Base-by-base conservation (phyloP, 2,329 filamentous ascomycete genomes). In the Domatiomyces catenatus region DNA sequence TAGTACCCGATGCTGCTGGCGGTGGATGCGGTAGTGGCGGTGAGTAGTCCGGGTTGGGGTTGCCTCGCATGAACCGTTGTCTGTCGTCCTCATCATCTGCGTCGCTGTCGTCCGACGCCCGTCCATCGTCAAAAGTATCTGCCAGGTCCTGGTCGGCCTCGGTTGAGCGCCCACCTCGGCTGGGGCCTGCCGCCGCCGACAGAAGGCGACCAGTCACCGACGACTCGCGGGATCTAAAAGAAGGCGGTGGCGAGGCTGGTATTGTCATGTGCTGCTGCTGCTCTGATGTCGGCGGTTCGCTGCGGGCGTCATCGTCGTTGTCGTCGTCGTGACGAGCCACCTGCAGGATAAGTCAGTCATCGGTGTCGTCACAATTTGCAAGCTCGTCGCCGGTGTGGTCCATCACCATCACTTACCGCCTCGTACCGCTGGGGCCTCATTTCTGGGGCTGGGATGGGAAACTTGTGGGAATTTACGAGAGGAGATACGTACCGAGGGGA, bases 81-180 rank as follows among this genome's bases (percentile, higher is more conserved):
- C 88, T 78, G 66, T 94, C 87, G 65, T 93, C 86, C 52, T 84
- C 82, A 60, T 86, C 84, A 62, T 81, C 72, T 54, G 80, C 79
- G 50, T 75, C 81, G 54, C 80, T 79, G 50, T 75, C 81, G 56
- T 84, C 83, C 36, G 73, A 75, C 54, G 83, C 86, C 55, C 82
- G 84, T 58, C 84, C 84, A 62, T 84, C 80, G 64, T 87, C 90
- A 66, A 98, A 98, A 0, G 92, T 88, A 64, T 96, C 90, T 59
- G 86, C 86, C 12, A 98, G 76, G n/a, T 86, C 83, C 54, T 84
- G 75, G 61, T 94, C 81, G 54, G 87, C 83, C 52, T 77, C 72
- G 58, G 67, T 70, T 50, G 66, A 63, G 51, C 71, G 66, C 22
- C 22, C 22, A 24, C 22, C 22, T 42, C 72, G 71, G 58, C 76